Evolutionary conservation across 306 rosid genomes (phyloP).

Genomic region (Hippophae gyantsensis): DNA sequence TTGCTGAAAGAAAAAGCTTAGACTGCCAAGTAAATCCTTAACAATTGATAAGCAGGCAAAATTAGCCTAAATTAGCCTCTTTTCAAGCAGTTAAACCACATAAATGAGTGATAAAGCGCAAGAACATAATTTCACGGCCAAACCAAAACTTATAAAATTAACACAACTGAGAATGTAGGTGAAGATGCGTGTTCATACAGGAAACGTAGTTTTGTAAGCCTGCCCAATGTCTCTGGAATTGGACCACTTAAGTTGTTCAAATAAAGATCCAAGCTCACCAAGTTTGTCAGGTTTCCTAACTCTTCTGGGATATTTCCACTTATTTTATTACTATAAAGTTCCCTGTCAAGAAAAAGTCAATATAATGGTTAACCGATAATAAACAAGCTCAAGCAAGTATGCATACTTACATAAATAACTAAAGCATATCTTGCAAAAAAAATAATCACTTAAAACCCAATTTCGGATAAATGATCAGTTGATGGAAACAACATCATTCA

Average conservation of each 20-base stretch:
- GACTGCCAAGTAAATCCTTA: background rate
- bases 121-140: conserved; percentile 9
- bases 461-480: background rate
- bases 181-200: conserved; percentile 50
- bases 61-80: background rate
- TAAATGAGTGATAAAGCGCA: conserved; percentile 1
- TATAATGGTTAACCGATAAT: background rate
- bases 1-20: background rate
- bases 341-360: conserved; percentile 40
- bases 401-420: background rate
- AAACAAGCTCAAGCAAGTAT: background rate
- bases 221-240: conserved; percentile 53
- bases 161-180: conserved; percentile 20
- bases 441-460: background rate
- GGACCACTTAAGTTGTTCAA: conserved; percentile 41
- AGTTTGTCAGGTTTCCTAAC: conserved; percentile 63
- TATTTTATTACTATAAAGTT: conserved; percentile 68
- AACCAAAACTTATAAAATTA: conserved; percentile 9
- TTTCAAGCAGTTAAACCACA: conserved; percentile 9
- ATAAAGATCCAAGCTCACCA: conserved; percentile 97
- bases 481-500: background rate
- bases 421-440: background rate
- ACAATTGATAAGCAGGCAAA: background rate
- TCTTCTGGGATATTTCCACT: conserved; percentile 61
- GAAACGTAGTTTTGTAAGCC: conserved; percentile 55